Evolutionary conservation across 495 filamentous ascomycete species (phyloP).

Genomic region (Aspergillus cristatus): DNA sequence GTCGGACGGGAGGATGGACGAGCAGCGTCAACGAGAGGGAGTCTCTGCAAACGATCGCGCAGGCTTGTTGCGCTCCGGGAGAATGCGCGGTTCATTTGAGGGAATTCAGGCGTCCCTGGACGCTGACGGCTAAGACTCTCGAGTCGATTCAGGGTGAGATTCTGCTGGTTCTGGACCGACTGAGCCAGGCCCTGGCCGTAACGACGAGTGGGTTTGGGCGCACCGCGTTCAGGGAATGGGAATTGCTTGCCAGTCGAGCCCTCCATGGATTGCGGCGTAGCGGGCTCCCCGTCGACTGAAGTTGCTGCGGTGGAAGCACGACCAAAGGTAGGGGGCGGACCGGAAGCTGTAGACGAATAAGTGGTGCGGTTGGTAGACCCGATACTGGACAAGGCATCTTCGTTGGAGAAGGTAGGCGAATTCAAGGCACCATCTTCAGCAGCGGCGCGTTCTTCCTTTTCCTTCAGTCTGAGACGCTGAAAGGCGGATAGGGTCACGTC

Average conservation of each 20-base stretch:
- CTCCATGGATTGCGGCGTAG: conserved; percentile 27
- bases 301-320: conserved; percentile 86
- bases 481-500: conserved; percentile 77
- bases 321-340: conserved; percentile 45
- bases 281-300: conserved; percentile 71
- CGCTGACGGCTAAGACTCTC: conserved; percentile 59
- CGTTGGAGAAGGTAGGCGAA: conserved; percentile 14
- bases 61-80: conserved; percentile 50
- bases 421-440: conserved; percentile 25
- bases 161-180: conserved; percentile 71
- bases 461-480: conserved; percentile 58
- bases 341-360: conserved; percentile 76
- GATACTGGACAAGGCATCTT: conserved; percentile 51
- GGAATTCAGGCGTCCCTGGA: conserved; percentile 30
- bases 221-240: conserved; percentile 37
- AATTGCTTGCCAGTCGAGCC: conserved; percentile 4
- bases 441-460: conserved; percentile 37
- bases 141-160: conserved; percentile 63
- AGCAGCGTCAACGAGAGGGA: conserved; percentile 32
- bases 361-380: conserved; percentile 76
- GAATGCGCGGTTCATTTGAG: conserved; percentile 27
- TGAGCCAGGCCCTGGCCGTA: conserved; percentile 82
- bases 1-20: conserved; percentile 29
- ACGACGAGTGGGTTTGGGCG: conserved; percentile 61
- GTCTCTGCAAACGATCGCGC: conserved; percentile 46